Evolutionary conservation across 805 yeast species (phyloP), one percentile per base, ranked within the genome.

Genomic region (Diddensiella caesifluorescens): DNA sequence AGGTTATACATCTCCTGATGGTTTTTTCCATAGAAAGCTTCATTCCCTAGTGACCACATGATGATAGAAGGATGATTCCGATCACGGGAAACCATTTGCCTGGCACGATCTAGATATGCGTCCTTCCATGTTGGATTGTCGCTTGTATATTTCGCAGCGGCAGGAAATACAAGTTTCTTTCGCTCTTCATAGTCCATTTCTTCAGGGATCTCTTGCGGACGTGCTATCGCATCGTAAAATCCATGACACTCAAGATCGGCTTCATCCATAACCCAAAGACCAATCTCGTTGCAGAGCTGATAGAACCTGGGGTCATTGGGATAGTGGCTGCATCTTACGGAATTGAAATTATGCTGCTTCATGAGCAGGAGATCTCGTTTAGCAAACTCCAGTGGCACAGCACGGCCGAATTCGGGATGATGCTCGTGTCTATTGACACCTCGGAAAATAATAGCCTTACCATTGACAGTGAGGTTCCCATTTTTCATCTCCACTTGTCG

Each of bases 21-120:
- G 40, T 63, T 63, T 19, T 39, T 39, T 10, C 68, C 68, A 41
- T 53, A 60, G 41, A 61, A 59, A 4, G 67, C 47, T 47, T 63
- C 68, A 41, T 63, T 63, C 5, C 68, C 68, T 15, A 63, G 52
- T 2, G 68, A 63, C 67, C 67, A 63, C 23, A 62, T 59, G 19
- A 63, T 47, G 6, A 63, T 54, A 20, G 57, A 58, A 1, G 68
- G 62, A 27, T 61, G 64, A 37, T 62, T 62, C 12, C 52, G 43
- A 42, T 63, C 68, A n/a, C 68, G 51, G 30, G 51, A 44, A 2
- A 62, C 65, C 34, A 62, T 48, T 33, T 58, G 62, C 12, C 44
- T 44, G 10, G 60, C 64, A 22, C 68, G 54, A 38, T 63, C 68
- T 4, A 63, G 52, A 38, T 63, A 63, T 26, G 67, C 64, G 5